Base-by-base conservation (phyloP, 345 rosid species). In the Lumnitzera littorea region DNA sequence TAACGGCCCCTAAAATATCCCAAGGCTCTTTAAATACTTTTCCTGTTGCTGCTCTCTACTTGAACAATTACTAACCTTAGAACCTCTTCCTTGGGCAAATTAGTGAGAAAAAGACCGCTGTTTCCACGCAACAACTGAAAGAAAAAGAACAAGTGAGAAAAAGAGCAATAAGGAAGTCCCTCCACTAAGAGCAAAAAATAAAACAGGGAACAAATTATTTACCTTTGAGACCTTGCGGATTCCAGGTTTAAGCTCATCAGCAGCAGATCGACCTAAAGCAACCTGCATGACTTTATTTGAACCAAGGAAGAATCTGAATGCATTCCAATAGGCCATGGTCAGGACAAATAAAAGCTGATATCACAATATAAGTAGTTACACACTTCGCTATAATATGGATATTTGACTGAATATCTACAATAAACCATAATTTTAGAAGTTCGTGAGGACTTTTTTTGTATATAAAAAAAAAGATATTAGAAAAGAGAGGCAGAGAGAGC, bases 221-320 rank as follows among this genome's bases (percentile, higher is more conserved):
- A 94, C 99, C 92, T 84, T 94, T 48, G 99, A 88, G 60, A 74
- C 86, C 74, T 84, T 91, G 61, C 68, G 69, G 69, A 88, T 67
- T 15, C 97, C 86, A 1, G 92, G 81, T 71, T 86, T 76, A 60
- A 83, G 63, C 79, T 90, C 99, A 71, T 88, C 95, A n/a, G 92
- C 73, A 76, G 65, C 86, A 24, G 91, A 84, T 50, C 99, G 96
- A 61, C 99, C 99, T 41, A 94, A 72, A 54, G 99, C 84, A 62
- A 91, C 92, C 65, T 91, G 97, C 97, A 91, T 94, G 24, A 91
- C 99, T 77, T 91, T 91, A 72, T 94, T 94, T 23, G 97, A 91
- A 15, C 97, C 99, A 12, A 94, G 91, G 66, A 91, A 91, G 70
- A 90, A 94, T 72, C 99, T 94, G 61, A 61, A 48, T 17, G 43